These are phyloP conservation scores for Ascomycota sp. DNA, from an alignment of 2,329 filamentous ascomycete genomes.

Conservation along the genomic window DNA sequence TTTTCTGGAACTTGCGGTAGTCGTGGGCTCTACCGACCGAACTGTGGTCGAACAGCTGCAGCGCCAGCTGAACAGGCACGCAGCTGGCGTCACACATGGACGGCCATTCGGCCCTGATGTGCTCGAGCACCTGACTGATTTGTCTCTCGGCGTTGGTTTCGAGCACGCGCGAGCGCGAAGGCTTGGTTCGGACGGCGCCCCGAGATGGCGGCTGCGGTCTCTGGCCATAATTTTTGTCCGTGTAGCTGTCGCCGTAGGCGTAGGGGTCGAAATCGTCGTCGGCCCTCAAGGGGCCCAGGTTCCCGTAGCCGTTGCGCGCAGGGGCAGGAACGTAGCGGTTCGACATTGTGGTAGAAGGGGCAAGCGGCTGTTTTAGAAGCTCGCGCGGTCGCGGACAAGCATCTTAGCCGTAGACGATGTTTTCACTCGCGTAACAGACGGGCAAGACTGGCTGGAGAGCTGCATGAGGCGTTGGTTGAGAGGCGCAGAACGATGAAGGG, in stretches of 20 bases:
- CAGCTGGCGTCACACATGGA: slow-evolving; percentile 79
- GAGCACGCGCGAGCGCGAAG: slow-evolving; percentile 16
- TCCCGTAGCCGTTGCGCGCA: slow-evolving; percentile 18
- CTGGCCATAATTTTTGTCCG: slow-evolving; percentile 20
- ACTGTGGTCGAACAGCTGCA: slow-evolving; percentile 84
- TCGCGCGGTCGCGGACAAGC: slow-evolving; percentile 2
- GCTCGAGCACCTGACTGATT: slow-evolving; percentile 48
- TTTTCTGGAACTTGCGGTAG: slow-evolving; percentile 65
- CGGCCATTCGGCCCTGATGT: slow-evolving; percentile 78
- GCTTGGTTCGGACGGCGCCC: slow-evolving; percentile 12
- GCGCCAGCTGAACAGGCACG: slow-evolving; percentile 80
- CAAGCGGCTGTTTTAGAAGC: not conserved
- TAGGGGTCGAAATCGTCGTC: slow-evolving; percentile 31
- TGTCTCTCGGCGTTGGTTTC: slow-evolving; percentile 32
- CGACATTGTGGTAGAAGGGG: slow-evolving; percentile 19
- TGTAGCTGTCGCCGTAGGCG: slow-evolving; percentile 18
- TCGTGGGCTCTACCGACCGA: slow-evolving; percentile 82
- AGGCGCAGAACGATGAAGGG: not conserved
- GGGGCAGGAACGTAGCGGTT: slow-evolving; percentile 28
- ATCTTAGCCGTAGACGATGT: slow-evolving; percentile 3
- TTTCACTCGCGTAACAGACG: no score
- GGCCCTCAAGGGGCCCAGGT: slow-evolving; percentile 19
- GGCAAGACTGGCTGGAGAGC: not conserved
- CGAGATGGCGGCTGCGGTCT: slow-evolving; percentile 13
- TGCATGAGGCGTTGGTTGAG: not conserved